These are phyloP conservation scores for Lasiosphaeria ovina DNA, from an alignment of 495 filamentous ascomycete species.

Conservation along the genomic window DNA sequence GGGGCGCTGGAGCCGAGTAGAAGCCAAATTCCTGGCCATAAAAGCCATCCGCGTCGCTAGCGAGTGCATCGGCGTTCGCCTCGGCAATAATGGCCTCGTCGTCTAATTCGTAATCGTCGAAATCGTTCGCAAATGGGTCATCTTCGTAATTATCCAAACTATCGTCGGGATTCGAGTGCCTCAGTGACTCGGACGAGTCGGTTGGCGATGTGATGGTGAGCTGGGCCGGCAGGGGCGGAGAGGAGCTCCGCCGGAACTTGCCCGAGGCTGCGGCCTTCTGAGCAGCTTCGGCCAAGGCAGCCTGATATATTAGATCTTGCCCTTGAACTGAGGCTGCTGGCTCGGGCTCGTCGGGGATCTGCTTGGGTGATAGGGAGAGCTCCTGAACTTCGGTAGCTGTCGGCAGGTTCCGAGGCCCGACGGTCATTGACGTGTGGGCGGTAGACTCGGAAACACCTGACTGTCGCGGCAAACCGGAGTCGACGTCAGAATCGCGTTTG, in stretches of 20 bases:
- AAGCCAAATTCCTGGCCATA: slow-evolving; percentile 99
- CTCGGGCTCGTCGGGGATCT: slow-evolving; percentile 19
- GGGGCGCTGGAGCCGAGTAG: slow-evolving; percentile 65
- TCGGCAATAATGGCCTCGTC: slow-evolving; percentile 91
- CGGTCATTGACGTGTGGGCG: slow-evolving; percentile 36
- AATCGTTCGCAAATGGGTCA: slow-evolving; percentile 33
- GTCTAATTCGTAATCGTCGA: slow-evolving; percentile 55
- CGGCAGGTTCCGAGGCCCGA: slow-evolving; percentile 23
- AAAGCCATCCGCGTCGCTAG: slow-evolving; percentile 86
- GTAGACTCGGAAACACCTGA: slow-evolving; percentile 43
- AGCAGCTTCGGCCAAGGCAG: slow-evolving; percentile 75
- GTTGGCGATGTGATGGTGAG: slow-evolving; percentile 45
- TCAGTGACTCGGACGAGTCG: slow-evolving; percentile 33
- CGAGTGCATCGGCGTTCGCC: slow-evolving; percentile 90
- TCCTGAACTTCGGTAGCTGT: slow-evolving; percentile 15
- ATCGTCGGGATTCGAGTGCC: slow-evolving; percentile 30
- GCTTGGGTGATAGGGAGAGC: slow-evolving; percentile 14
- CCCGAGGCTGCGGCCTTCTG: slow-evolving; percentile 69
- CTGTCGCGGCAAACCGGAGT: slow-evolving; percentile 34
- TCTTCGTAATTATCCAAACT: slow-evolving; percentile 42
- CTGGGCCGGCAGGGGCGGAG: slow-evolving; percentile 50
- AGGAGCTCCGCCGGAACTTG: slow-evolving; percentile 60
- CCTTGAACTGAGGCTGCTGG: slow-evolving; percentile 18
- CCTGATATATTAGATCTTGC: slow-evolving; percentile 71
- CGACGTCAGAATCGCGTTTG: slow-evolving; percentile 40